Conservation (phyloP, 768 basidiomycete genomes). For the Steccherinum ochraceum region DNA sequence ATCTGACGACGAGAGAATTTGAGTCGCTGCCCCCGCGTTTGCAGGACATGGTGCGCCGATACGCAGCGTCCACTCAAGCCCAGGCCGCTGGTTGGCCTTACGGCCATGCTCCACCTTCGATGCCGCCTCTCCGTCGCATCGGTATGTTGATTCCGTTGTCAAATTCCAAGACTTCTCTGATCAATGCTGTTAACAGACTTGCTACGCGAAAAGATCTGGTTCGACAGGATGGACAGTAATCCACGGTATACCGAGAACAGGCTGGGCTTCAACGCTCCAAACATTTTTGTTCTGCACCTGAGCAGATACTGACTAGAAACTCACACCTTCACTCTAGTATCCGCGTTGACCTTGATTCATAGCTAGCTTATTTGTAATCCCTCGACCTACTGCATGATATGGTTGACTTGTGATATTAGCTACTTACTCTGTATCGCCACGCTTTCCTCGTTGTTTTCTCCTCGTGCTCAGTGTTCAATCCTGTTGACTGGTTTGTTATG, state of each 20-base stretch:
- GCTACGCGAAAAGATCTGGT: constrained; percentile 67
- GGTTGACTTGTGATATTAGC: too few species aligned
- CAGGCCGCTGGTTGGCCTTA: constrained; percentile 16
- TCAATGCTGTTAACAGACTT: too few species aligned
- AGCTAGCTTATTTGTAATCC: not conserved
- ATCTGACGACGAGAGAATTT: constrained; percentile 63
- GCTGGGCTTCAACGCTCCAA: constrained; percentile 73
- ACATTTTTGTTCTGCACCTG: constrained; percentile 62
- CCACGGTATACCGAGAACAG: constrained; percentile 53
- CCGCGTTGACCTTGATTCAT: not conserved
- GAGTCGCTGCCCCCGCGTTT: constrained; percentile 49
- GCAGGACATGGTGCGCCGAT: constrained; percentile 69
- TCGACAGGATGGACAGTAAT: constrained; percentile 56
- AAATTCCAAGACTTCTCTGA: too few species aligned
- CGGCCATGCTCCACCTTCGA: constrained; percentile 41
- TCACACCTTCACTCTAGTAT: too few species aligned
- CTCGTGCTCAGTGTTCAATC: too few species aligned
- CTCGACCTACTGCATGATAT: too few species aligned
- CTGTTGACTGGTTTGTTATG: too few species aligned
- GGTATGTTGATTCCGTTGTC: constrained; percentile 38
- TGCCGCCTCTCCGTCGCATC: constrained; percentile 39
- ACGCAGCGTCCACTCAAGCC: constrained; percentile 28
- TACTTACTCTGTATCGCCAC: too few species aligned
- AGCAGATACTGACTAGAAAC: constrained; percentile 4
- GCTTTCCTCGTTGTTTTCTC: too few species aligned